Percentiles rank a stretch among this genome's conserved stretches.
These are phyloP conservation scores for Aspergillus nidulans DNA, from an alignment of 495 filamentous ascomycete genomes.

Conservation along the genomic window DNA sequence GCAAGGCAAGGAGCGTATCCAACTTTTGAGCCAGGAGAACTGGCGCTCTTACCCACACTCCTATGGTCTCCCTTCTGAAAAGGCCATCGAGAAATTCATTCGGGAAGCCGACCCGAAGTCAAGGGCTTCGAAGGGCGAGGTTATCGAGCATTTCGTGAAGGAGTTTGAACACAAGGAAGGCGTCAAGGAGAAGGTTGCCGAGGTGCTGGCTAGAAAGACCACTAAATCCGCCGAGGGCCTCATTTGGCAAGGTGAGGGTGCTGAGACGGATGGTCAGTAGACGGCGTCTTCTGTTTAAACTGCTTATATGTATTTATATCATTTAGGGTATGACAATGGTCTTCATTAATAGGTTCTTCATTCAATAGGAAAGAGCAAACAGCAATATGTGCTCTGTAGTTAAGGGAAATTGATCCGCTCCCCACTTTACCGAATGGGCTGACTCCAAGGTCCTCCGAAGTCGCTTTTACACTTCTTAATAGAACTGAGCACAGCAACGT, in stretches of 20 bases:
- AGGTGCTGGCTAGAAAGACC: slow-evolving; percentile 31
- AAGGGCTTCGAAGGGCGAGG: slow-evolving; percentile 4
- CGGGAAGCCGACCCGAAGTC: slow-evolving; percentile 8
- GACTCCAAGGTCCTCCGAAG: not conserved
- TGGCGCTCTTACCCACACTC: slow-evolving; percentile 67
- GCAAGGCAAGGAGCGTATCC: slow-evolving; percentile 39
- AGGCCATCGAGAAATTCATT: slow-evolving; percentile 58
- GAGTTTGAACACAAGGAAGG: slow-evolving; percentile 36
- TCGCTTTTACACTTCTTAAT: not conserved
- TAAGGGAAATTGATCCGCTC: slow-evolving; percentile 2
- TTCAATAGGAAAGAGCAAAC: too few relatives aligned
- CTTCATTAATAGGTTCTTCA: not conserved
- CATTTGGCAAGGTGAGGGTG: slow-evolving; percentile 18
- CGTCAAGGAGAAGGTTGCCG: slow-evolving; percentile 37
- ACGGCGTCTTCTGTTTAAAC: not conserved
- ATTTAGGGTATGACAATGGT: not conserved
- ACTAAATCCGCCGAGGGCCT: slow-evolving; percentile 20
- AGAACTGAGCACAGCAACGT: too few relatives aligned
- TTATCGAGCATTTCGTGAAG: slow-evolving; percentile 26
- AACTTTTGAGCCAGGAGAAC: slow-evolving; percentile 48
- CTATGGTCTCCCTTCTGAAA: slow-evolving; percentile 70
- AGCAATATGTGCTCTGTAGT: too few relatives aligned
- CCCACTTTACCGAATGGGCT: not conserved
- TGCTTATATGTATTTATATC: slow-evolving; percentile 14
- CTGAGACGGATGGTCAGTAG: not conserved